Evolutionary conservation across 306 rosid genomes (phyloP), one percentile per base, ranked within the genome.

Genomic region (Prunus mira): DNA sequence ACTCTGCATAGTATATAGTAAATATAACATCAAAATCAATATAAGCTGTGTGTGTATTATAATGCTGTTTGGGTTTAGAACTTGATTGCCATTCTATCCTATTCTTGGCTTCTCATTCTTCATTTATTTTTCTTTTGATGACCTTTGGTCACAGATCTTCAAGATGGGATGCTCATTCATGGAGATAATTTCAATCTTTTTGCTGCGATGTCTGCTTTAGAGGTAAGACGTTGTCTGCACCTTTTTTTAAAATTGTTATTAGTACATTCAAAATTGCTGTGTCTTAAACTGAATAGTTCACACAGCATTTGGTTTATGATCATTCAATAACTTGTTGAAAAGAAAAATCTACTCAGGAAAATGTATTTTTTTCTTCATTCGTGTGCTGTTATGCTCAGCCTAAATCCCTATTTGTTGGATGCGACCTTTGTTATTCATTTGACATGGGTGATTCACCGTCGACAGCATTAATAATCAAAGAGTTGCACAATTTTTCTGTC

Each of bases 191-290:
- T 95, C 85, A 90, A 95, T 82, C 97, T 95, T 30, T 95, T 87
- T 78, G 89, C 98, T 61, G 98, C 98, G 76, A 92, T 95, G 98
- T 92, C 97, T 69, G 97, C 97, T 24, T 80, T 95, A 64, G 98
- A 95, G 98, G 98, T 95, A 85, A 71, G 41, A 56, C 79, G 11
- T 75, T 45, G 43, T 58, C 47, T 47, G 11, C 32, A 22, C 32
- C 63, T 5, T 45, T 34, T 54, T 67, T 9, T 3, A 63, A 67
- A 73, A 19, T 45, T 41, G 24, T 64, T 64, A 28, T 30, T 12
- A 45, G 38, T 30, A 61, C 20, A 1, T 12, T 17, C 28, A 38
- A 67, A 38, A 45, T 15, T 45, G 1, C 4, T 34, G 34, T 46
- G 5, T 20, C 51, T 12, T 67, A 27, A 30, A 30, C 24, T 63